Percentiles rank a stretch among this genome's conserved stretches.
phyloP scores from a whole-genome alignment of 495 filamentous ascomycete genomes.

The Podospora conica region DNA sequence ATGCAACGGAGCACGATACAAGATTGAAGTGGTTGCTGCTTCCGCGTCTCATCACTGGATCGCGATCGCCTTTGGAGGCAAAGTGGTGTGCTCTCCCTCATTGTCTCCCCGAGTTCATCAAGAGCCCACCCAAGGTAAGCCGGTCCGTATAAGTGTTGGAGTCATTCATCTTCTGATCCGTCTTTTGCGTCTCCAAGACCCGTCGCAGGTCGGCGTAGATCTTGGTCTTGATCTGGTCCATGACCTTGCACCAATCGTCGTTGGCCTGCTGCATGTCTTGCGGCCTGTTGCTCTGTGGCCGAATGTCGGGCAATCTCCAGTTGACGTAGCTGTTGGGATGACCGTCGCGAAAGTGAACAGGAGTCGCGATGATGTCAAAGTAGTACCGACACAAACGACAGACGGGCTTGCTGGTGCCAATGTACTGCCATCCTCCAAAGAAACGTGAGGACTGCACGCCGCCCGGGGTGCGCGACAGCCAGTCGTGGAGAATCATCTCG shows the following conservation, averaged over 20 bases:
- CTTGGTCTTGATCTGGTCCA: slow-evolving; percentile 4
- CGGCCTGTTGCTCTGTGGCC: background rate
- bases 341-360: background rate
- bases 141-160: slow-evolving; percentile 8
- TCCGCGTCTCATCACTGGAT: background rate
- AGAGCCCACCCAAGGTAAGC: background rate
- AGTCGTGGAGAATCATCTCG: slow-evolving; percentile 10
- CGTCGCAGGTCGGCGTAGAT: slow-evolving; percentile 8
- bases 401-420: background rate
- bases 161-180: slow-evolving; percentile 3
- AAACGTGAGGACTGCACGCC: slow-evolving; percentile 6
- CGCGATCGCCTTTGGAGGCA: background rate
- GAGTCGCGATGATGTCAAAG: slow-evolving; percentile 3
- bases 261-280: background rate
- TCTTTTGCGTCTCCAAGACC: slow-evolving; percentile 4
- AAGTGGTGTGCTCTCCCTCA: background rate
- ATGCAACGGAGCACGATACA: background rate
- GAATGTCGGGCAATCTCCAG: background rate
- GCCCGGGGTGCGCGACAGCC: slow-evolving; percentile 5
- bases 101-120: background rate
- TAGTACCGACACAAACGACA: slow-evolving; percentile 18
- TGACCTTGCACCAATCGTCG: background rate
- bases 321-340: background rate
- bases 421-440: slow-evolving; percentile 16
- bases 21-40: too few relatives aligned